phyloP scores from a whole-genome alignment of 2,329 filamentous ascomycete genomes.

The Pseudogymnoascus sp. region DNA sequence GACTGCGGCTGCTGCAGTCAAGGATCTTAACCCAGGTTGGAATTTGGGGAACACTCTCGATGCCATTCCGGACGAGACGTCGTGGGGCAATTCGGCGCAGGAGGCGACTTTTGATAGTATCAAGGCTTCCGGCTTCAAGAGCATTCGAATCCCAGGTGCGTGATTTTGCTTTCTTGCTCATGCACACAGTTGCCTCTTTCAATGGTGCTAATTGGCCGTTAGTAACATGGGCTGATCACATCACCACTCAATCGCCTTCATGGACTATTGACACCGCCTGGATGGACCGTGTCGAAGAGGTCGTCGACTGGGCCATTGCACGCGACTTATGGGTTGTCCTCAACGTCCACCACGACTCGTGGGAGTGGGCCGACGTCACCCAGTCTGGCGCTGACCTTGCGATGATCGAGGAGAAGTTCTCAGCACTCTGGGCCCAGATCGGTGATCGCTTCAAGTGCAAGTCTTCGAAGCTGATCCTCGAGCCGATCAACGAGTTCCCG shows the following conservation, averaged over 20 bases:
- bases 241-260: conserved; percentile 38
- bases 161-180: background rate
- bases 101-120: conserved; percentile 42
- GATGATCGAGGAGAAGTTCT: conserved; percentile 47
- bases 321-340: conserved; percentile 44
- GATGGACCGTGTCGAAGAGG: conserved; percentile 48
- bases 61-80: conserved; percentile 45
- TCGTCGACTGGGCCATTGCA: conserved; percentile 45
- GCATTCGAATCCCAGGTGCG: conserved; percentile 44
- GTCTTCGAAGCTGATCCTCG: conserved; percentile 44
- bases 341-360: conserved; percentile 52
- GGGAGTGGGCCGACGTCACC: conserved; percentile 48
- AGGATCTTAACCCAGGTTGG: conserved; percentile 47
- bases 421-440: conserved; percentile 49
- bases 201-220: background rate
- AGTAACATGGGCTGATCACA: conserved; percentile 53
- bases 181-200: background rate
- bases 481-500: conserved; percentile 51
- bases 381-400: conserved; percentile 37
- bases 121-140: conserved; percentile 46
- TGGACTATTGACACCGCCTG: conserved; percentile 46
- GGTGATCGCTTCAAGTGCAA: conserved; percentile 45
- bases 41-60: conserved; percentile 54
- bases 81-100: conserved; percentile 49
- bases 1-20: conserved; percentile 27